phyloP scores from a whole-genome alignment of 352 stramenopile species.

The Phytophthora aleatoria region DNA sequence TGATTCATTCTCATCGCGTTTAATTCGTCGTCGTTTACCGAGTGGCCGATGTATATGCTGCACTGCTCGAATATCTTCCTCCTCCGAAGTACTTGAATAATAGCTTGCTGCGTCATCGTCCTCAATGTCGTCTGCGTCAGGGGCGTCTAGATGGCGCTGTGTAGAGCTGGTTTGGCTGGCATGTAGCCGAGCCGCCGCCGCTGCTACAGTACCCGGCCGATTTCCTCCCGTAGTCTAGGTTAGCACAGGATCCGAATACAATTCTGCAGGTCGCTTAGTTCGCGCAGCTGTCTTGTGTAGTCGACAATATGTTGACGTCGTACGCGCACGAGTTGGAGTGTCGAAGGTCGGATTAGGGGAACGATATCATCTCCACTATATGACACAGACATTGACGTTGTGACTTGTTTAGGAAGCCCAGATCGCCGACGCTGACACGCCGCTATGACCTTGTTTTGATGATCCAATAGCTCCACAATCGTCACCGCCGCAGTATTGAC shows the following conservation, averaged over 20 bases:
- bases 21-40: not conserved
- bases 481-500: not conserved
- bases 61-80: not conserved
- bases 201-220: too few relatives aligned
- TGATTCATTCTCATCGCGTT: not conserved
- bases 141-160: too few relatives aligned
- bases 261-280: not conserved
- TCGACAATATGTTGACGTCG: slow-evolving; percentile 7
- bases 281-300: not conserved
- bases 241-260: not conserved
- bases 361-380: not conserved
- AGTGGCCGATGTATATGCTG: slow-evolving; percentile 6
- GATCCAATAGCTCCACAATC: not conserved
- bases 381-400: not conserved
- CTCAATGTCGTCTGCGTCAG: too few relatives aligned
- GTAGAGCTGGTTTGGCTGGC: too few relatives aligned
- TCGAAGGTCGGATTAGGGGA: not conserved
- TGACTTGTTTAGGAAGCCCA: slow-evolving; percentile 2
- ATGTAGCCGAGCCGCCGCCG: too few relatives aligned
- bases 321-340: slow-evolving; percentile 5
- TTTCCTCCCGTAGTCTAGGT: too few relatives aligned
- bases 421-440: not conserved
- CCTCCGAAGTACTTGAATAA: not conserved
- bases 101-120: too few relatives aligned
- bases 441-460: slow-evolving; percentile 5